Base-by-base conservation (phyloP, 106 monocot species). In the Vanilla planifolia region DNA sequence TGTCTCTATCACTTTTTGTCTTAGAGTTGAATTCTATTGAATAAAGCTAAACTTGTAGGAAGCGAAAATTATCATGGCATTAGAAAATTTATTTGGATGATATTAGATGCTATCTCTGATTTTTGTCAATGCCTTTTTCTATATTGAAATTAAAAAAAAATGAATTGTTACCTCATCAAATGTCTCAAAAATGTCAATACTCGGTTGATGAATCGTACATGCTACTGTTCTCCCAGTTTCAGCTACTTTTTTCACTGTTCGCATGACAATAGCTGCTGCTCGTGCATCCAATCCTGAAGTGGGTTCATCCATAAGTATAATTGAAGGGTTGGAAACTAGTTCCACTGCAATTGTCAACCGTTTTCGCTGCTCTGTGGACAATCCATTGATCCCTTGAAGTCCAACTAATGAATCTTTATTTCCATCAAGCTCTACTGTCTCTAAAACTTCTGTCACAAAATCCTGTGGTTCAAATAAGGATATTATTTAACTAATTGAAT, bases 391-490 rank as follows among this genome's bases (percentile, higher is more conserved):
- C 0, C 79, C 73, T 40, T 73, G 65, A 20, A 61, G 27, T n/a
- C 79, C 79, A 59, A 79, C 79, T 44, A 79, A 47, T 37, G 69
- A 48, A 66, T 79, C 79, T 66, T 56, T 74, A 16, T 75, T 57
- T 26, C 26, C 60, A 28, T 64, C 59, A 44, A 75, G 80, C 34
- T 75, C 75, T 52, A 79, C 69, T 16, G 59, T 79, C 32, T 79
- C 60, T 24, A 79, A 60, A 6, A 79, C 69, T 67, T 65, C 73
- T 32, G 65, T 39, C 27, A 74, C 73, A 61, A 79, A 79, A 55
- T 58, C 73, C 79, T 79, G 75, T 5, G 32, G 29, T 52, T 35
- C 41, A 11, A 42, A 48, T 19, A 5, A 48, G 2, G 8, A 20
- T 21, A 48, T 48, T 47, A 20, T 47, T 47, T 21, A n/a, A 48